Evolutionary conservation across 2,329 filamentous ascomycete genomes (phyloP), one percentile per base, ranked within the genome.

Genomic region (Myriosclerotinia curreyana): DNA sequence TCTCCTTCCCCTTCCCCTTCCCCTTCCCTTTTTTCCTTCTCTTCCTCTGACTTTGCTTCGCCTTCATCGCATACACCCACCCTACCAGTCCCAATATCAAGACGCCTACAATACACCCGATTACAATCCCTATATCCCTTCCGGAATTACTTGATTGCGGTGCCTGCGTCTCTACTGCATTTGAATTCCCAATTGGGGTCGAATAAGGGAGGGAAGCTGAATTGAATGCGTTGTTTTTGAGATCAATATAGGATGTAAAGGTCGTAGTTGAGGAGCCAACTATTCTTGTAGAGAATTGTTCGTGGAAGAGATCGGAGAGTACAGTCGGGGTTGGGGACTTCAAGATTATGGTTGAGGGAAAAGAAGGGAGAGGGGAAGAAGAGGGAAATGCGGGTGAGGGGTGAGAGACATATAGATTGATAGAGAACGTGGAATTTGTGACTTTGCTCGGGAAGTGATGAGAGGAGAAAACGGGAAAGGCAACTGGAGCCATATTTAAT

Each of bases 401-500:
- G 28, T 50, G 56, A 15, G 31, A 46, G n/a, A 58, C 8, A 17
- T 17, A 7, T 22, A 48, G 34, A 31, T 36, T 48, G 34, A 22
- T 40, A n/a, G 17, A 28, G 44, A 42, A 40, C 14, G 56, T 50
- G 5, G 22, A 51, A n/a, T 25, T 51, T 28, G 38, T 17, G 22
- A 11, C 3, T 36, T 51, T 38, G 31, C 38, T 20, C 6, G 46
- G 15, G n/a, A 12, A 28, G n/a, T n/a, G n/a, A n/a, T 49, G 55
- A 4, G 55, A 25, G 42, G 40, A 48, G 12, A 48, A 46, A 58
- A 22, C n/a, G n/a, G 55, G 28, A 36, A 58, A 36, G n/a, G 17
- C 31, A 17, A 60, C 17, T n/a, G 56, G 56, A 40, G 56, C 44
- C 56, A 60, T 60, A 8, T 51, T 17, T 40, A 60, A 25, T n/a